These are phyloP conservation scores for Podaxis sp. DNA, from an alignment of 768 basidiomycete species.

Conservation along the genomic window DNA sequence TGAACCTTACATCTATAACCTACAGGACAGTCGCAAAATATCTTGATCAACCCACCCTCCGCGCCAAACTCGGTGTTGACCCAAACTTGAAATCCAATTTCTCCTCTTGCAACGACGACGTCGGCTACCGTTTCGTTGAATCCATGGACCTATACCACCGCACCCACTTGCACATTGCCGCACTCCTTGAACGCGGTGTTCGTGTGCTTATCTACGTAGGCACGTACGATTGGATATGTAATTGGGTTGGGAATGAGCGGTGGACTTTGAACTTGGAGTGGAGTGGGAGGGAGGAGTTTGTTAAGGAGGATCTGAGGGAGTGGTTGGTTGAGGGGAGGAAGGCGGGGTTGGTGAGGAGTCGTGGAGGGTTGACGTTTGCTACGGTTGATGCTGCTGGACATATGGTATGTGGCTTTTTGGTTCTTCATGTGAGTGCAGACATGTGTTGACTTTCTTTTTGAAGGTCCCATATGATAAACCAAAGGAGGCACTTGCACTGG, in stretches of 20 bases:
- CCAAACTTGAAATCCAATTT: constrained; percentile 33
- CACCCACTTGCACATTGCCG: constrained; percentile 56
- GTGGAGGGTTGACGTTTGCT: constrained; percentile 58
- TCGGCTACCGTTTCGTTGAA: constrained; percentile 45
- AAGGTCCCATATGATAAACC: constrained; percentile 65
- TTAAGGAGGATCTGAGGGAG: constrained; percentile 39
- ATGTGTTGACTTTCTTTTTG: neutral
- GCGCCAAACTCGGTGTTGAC: constrained; percentile 62
- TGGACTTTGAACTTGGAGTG: constrained; percentile 74
- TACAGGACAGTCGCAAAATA: constrained; percentile 55
- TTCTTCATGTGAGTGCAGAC: neutral
- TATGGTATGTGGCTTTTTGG: constrained; percentile 42
- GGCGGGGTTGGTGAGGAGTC: constrained; percentile 35
- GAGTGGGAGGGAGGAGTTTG: constrained; percentile 55
- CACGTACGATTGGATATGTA: constrained; percentile 73
- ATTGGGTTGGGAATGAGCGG: constrained; percentile 70
- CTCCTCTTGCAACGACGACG: constrained; percentile 32
- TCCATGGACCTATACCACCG: constrained; percentile 43
- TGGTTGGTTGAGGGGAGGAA: constrained; percentile 57
- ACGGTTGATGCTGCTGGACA: constrained; percentile 70
- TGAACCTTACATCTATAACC: neutral
- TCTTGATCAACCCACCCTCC: constrained; percentile 57
- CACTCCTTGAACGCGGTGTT: constrained; percentile 72
- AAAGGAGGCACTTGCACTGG: constrained; percentile 46
- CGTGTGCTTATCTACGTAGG: constrained; percentile 71